Conservation (phyloP, 306 rosid species). For the Prunus padus region DNA sequence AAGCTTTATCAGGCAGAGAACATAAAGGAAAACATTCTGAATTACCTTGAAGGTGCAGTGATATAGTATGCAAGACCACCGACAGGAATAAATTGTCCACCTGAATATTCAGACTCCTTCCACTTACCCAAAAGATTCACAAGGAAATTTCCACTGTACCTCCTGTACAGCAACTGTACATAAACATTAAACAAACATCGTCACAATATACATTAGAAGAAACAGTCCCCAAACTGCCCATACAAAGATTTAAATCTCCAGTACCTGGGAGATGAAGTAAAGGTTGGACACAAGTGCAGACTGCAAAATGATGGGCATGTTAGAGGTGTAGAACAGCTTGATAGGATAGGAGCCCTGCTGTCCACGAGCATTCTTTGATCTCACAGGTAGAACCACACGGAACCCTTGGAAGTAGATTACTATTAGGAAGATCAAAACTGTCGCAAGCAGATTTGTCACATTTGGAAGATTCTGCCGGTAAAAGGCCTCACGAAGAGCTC, state of each 20-base stretch:
- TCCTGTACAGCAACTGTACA: slow-evolving; percentile 75
- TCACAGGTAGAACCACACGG: slow-evolving; percentile 93
- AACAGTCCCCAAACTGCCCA: not conserved
- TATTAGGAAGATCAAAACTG: slow-evolving; percentile 75
- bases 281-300: slow-evolving; percentile 93
- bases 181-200: slow-evolving; percentile 6
- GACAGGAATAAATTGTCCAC: slow-evolving; percentile 82
- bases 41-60: slow-evolving; percentile 88
- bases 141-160: slow-evolving; percentile 77
- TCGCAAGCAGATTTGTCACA: slow-evolving; percentile 88
- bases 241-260: slow-evolving; percentile 18
- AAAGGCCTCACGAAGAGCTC: slow-evolving; percentile 89
- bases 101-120: slow-evolving; percentile 93
- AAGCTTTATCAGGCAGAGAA: not conserved
- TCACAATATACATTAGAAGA: slow-evolving; percentile 19
- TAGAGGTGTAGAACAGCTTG: slow-evolving; percentile 90
- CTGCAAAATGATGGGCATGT: slow-evolving; percentile 97
- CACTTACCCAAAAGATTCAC: slow-evolving; percentile 89
- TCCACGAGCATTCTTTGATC: slow-evolving; percentile 94
- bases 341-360: slow-evolving; percentile 97
- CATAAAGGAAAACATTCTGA: not conserved
- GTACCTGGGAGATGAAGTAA: slow-evolving; percentile 95
- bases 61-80: slow-evolving; percentile 95
- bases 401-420: slow-evolving; percentile 96
- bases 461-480: slow-evolving; percentile 96